Base-by-base conservation (phyloP, 257 asterid species). In the Lavandula angustifolia region DNA sequence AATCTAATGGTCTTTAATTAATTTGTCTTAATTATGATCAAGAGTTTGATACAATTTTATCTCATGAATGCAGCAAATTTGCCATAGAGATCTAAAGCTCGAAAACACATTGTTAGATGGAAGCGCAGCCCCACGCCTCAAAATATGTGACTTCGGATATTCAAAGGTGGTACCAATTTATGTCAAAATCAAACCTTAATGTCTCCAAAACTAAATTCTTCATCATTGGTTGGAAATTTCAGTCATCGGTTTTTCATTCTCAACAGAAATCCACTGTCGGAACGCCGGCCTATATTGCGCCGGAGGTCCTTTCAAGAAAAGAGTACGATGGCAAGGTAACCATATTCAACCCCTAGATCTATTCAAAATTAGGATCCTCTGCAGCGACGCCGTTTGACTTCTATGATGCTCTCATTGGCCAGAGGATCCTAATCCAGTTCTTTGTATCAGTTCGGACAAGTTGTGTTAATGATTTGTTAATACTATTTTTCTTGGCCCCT, bases 201-300 rank as follows among this genome's bases (percentile, higher is more conserved):
- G 17, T 7, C 2, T 16, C 34, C 11, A 16, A 51, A 35, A 13
- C 13, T 31, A 54, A 14, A 29, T 63, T 60, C 48, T 22, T 69
- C 0, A 80, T 7, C 9, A 1, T 47, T 34, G 4, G 5, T 56
- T 61, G 13, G 37, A 44, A 46, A 55, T 71, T 71, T 17, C 65
- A 89, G 95, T 89, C 95, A 14, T 67, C 87, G 1, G 86, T 81
- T 27, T 48, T 86, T 59, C 96, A 89, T 72, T 89, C 95, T 9
- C 95, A 89, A 76, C 95, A 94, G 0, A 89, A 89, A 75, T 87
- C 96, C 22, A 89, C 95, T 0, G 95, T 89, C 0, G 96, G 92
- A 55, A 84, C 95, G 4, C 95, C 91, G 0, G 92, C 95, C 13
- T 89, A 86, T 60, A 86, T 89, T 41, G 92, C 96, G 4, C 96